Conservation (phyloP, 208 protist species). For the Trypanosoma cruzi region DNA sequence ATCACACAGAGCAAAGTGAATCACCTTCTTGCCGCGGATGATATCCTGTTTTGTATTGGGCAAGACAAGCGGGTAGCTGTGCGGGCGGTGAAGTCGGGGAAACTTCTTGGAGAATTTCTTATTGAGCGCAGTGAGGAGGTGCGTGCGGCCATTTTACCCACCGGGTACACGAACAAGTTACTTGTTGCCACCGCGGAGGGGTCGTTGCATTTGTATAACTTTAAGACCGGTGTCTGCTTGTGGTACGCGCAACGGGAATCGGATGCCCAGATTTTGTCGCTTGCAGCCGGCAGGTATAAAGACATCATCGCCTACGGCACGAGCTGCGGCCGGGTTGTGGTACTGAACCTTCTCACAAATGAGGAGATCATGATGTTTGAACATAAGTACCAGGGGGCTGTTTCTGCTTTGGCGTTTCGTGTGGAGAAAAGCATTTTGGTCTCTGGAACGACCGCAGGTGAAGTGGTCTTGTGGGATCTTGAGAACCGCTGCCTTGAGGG, state of each 20-base stretch:
- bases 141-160: slow-evolving; percentile 43
- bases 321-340: slow-evolving; percentile 60
- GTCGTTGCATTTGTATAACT: slow-evolving; percentile 88
- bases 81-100: slow-evolving; percentile 64
- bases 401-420: slow-evolving; percentile 86
- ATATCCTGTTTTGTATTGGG: slow-evolving; percentile 80
- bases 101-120: slow-evolving; percentile 61
- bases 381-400: slow-evolving; percentile 53
- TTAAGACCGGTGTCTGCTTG: slow-evolving; percentile 71
- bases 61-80: slow-evolving; percentile 76
- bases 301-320: slow-evolving; percentile 89
- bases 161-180: slow-evolving; percentile 89
- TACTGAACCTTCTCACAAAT: slow-evolving; percentile 61
- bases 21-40: slow-evolving; percentile 71
- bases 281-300: slow-evolving; percentile 76
- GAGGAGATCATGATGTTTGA: slow-evolving; percentile 79
- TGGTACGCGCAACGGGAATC: slow-evolving; percentile 45
- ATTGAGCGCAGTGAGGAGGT: slow-evolving; percentile 67
- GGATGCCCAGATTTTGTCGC: slow-evolving; percentile 41
- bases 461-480: slow-evolving; percentile 88
- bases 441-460: slow-evolving; percentile 71
- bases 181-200: slow-evolving; percentile 80
- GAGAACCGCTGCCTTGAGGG: slow-evolving; percentile 82
- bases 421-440: slow-evolving; percentile 78
- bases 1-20: slow-evolving; percentile 53